Conservation (phyloP, 2,329 filamentous ascomycete species). For the Aspergillus sp. region DNA sequence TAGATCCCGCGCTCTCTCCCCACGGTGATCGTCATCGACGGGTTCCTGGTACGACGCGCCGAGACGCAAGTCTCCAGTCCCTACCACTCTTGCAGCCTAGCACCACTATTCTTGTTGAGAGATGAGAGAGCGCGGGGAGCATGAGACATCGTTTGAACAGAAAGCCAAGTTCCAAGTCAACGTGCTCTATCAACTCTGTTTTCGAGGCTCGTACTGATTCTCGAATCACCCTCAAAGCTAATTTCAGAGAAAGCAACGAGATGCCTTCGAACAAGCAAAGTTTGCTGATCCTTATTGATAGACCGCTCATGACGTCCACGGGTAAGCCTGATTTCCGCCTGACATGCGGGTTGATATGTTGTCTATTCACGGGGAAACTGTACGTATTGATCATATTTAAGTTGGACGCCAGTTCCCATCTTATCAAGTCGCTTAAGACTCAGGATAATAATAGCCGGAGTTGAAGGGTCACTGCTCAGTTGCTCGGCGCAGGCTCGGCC, state of each 20-base stretch:
- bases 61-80: slow-evolving; percentile 16
- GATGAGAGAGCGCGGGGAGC: not conserved
- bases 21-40: slow-evolving; percentile 14
- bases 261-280: slow-evolving; percentile 16
- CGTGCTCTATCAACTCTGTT: not conserved
- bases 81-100: not conserved
- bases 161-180: not conserved
- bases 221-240: not conserved
- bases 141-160: not conserved
- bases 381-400: not conserved
- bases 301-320: slow-evolving; percentile 24
- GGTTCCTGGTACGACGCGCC: slow-evolving; percentile 22
- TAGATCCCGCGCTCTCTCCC: slow-evolving; percentile 14
- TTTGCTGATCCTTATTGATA: slow-evolving; percentile 25
- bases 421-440: too few species aligned
- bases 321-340: not conserved
- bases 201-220: not conserved
- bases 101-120: not conserved
- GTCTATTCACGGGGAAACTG: not conserved
- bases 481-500: not conserved
- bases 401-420: too few species aligned
- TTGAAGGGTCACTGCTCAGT: not conserved
- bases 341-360: not conserved
- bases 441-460: not conserved
- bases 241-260: not conserved